Base-by-base conservation (phyloP, 1,284 basidiomycete species). In the Phellinidium pouzarii region DNA sequence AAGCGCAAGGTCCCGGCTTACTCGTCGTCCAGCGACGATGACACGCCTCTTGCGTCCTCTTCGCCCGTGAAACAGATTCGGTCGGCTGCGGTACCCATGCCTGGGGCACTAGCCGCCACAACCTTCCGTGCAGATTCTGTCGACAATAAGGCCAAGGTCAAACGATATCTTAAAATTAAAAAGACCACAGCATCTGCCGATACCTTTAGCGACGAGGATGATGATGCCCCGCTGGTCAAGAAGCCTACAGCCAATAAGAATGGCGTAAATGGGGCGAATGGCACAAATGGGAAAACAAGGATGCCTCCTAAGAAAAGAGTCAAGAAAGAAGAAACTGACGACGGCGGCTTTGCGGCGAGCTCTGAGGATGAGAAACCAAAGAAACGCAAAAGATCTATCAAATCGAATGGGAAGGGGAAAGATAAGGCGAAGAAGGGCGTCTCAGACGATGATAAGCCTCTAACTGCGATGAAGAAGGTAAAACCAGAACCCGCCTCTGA, bases 1-100 rank as follows among this genome's bases (percentile, higher is more conserved):
- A 87, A 87, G 67, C 79, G 82, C 62, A 83, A 82, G 71, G 62
- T 67, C 12, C 71, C 73, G 52, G 70, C 69, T 17, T 75, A 76
- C 12, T 72, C 66, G 55, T 75, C 78, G 31, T 80, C 78, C 38
- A 84, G 80, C 60, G 84, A 84, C n/a, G 83, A 86, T 59, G 84
- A 87, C 57, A 71, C 70, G 23, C 84, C 84, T 41, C 76, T 88
- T 43, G 84, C 84, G 45, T 84, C 57, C 37, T 55, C 82, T 37
- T 84, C 84, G 25, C 82, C 83, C 19, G 71, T 68, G 8, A 87
- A 85, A 67, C 70, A 68, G 52, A 56, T 64, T 34, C 68, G 67
- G 56, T 68, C 74, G 26, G 66, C 69, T 48, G 67, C 72, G 8
- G 65, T 71, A 17, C 63, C 68, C 27, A 74, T 71, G 68, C 71